Evolutionary conservation across 2,329 filamentous ascomycete genomes (phyloP).

Genomic region (Coniochaeta prunicola): DNA sequence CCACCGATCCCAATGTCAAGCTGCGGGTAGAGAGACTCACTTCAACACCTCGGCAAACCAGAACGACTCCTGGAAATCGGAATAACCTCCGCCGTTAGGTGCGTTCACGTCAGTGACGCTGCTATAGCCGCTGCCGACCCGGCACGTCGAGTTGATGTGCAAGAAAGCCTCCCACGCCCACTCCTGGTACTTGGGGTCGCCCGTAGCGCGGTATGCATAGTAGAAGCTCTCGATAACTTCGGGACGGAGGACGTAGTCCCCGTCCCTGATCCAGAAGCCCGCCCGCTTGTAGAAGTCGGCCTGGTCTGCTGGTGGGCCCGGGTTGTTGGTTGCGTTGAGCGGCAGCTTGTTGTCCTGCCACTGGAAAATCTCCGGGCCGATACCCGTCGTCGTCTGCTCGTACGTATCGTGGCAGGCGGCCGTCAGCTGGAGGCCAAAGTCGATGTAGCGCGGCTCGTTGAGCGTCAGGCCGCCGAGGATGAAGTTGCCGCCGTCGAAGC

Average conservation of each 20-base stretch:
- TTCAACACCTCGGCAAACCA: slow-evolving; percentile 85
- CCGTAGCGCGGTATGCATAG: slow-evolving; percentile 78
- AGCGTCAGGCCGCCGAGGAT: slow-evolving; percentile 73
- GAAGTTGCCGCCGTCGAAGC: slow-evolving; percentile 81
- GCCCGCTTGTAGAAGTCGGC: slow-evolving; percentile 53
- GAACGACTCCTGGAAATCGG: slow-evolving; percentile 78
- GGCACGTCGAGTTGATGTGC: slow-evolving; percentile 56
- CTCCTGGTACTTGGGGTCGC: slow-evolving; percentile 68
- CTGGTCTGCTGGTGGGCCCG: slow-evolving; percentile 34
- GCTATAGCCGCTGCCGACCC: slow-evolving; percentile 59
- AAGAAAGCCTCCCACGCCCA: slow-evolving; percentile 78
- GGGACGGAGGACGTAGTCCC: slow-evolving; percentile 62
- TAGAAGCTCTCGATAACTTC: slow-evolving; percentile 82
- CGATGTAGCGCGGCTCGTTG: slow-evolving; percentile 55
- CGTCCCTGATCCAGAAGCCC: slow-evolving; percentile 64
- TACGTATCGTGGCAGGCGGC: slow-evolving; percentile 72
- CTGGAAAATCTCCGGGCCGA: slow-evolving; percentile 67
- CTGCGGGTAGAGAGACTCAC: slow-evolving; percentile 30
- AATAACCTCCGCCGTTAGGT: slow-evolving; percentile 49
- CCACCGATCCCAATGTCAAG: too few species aligned
- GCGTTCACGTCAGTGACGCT: slow-evolving; percentile 60
- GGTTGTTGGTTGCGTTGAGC: slow-evolving; percentile 30
- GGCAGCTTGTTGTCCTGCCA: slow-evolving; percentile 44
- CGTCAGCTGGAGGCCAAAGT: slow-evolving; percentile 68
- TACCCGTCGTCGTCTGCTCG: slow-evolving; percentile 56